These are phyloP conservation scores for Sabuloglossum arenarium DNA, from an alignment of 495 filamentous ascomycete species.

Conservation along the genomic window DNA sequence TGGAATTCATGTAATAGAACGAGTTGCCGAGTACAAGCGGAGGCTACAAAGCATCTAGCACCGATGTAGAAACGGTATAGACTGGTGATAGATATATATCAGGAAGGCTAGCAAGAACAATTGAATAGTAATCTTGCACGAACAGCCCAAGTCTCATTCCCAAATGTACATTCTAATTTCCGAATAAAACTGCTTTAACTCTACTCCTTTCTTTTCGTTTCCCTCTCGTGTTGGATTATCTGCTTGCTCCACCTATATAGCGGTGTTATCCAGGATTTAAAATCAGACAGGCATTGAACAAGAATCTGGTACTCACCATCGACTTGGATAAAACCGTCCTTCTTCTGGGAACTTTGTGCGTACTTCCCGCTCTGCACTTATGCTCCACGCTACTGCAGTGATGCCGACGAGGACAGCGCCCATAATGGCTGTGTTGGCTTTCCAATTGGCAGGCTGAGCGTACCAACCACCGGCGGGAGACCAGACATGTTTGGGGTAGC, in stretches of 20 bases:
- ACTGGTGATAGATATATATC: neutral
- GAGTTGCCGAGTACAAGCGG: conserved; percentile 12
- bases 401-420: conserved; percentile 51
- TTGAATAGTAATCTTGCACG: neutral
- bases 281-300: neutral
- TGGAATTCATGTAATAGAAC: conserved; percentile 29
- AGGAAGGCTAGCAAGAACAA: neutral
- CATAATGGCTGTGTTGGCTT: conserved; percentile 75
- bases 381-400: conserved; percentile 47
- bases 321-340: conserved; percentile 78
- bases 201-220: conserved; percentile 23
- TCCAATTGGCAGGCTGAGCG: conserved; percentile 85
- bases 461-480: conserved; percentile 98
- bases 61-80: neutral
- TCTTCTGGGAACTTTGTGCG: conserved; percentile 72
- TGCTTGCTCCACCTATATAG: conserved; percentile 68
- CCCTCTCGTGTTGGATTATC: conserved; percentile 70
- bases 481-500: conserved; percentile 98
- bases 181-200: conserved; percentile 12
- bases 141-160: neutral
- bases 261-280: conserved; percentile 1
- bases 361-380: conserved; percentile 67
- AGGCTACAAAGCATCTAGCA: conserved; percentile 23
- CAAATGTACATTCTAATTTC: neutral
- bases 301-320: conserved; percentile 46